These are phyloP conservation scores for Pestalotiopsis sp. DNA, from an alignment of 2,329 filamentous ascomycete species.

Conservation along the genomic window DNA sequence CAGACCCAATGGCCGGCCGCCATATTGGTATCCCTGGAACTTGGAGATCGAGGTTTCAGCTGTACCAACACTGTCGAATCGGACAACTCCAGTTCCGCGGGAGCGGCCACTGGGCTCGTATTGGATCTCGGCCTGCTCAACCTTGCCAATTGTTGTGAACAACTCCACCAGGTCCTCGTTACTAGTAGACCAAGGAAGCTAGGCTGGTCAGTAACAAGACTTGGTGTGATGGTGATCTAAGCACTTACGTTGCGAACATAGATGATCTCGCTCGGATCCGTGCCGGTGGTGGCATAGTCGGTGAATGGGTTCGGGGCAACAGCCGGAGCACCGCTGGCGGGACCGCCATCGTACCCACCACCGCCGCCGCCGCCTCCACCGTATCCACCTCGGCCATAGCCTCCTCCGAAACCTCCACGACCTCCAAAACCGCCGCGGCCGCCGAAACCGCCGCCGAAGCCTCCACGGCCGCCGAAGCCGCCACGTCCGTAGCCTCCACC, in stretches of 20 bases:
- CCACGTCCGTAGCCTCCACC: constrained; percentile 62
- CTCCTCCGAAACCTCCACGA: constrained; percentile 49
- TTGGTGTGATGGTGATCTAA: background rate
- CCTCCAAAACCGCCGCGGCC: constrained; percentile 53
- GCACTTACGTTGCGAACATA: constrained; percentile 93
- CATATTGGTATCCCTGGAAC: constrained; percentile 97
- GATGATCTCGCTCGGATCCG: constrained; percentile 81
- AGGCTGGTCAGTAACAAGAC: constrained; percentile 20
- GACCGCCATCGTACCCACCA: constrained; percentile 45
- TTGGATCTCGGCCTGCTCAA: constrained; percentile 98
- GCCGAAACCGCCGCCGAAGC: constrained; percentile 41
- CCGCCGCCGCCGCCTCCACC: constrained; percentile 48
- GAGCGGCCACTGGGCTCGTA: constrained; percentile 97
- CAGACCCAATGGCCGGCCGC: constrained; percentile 88
- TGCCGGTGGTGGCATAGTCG: constrained; percentile 85
- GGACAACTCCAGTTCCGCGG: constrained; percentile 92
- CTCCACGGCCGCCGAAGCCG: constrained; percentile 46
- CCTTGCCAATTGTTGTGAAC: constrained; percentile 97
- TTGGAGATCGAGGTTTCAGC: constrained; percentile 95
- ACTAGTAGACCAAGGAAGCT: constrained; percentile 98
- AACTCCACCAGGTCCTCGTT: constrained; percentile 96
- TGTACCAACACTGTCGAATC: constrained; percentile 81
- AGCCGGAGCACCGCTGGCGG: constrained; percentile 41
- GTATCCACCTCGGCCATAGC: constrained; percentile 45
- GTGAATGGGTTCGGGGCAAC: constrained; percentile 87